These are phyloP conservation scores for Daldinia childiae DNA, from an alignment of 495 filamentous ascomycete species.

Conservation along the genomic window DNA sequence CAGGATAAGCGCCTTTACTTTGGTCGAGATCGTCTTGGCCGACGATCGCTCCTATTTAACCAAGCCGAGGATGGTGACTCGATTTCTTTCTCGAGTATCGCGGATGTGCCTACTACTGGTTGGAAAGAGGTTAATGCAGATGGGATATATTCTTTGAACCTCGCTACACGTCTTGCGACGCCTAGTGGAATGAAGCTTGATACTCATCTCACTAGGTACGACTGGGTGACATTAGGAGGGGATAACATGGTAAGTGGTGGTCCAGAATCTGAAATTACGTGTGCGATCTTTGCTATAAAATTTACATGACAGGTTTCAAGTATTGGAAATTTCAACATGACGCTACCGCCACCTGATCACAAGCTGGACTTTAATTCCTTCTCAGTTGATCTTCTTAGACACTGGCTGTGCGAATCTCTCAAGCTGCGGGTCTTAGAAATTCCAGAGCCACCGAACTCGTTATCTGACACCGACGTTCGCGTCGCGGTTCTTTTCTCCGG, in stretches of 20 bases:
- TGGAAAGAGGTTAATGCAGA: conserved; percentile 88
- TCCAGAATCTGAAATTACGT: conserved; percentile 13
- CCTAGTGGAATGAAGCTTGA: conserved; percentile 45
- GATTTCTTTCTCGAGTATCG: conserved; percentile 79
- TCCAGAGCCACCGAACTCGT: conserved; percentile 61
- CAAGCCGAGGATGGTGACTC: conserved; percentile 52
- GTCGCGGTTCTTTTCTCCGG: conserved; percentile 93
- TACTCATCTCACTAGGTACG: conserved; percentile 24
- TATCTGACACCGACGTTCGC: conserved; percentile 54
- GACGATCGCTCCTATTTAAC: conserved; percentile 77
- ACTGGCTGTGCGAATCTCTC: conserved; percentile 71
- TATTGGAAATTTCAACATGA: conserved; percentile 69
- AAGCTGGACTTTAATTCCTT: conserved; percentile 58
- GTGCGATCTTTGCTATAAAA: conserved; percentile 48
- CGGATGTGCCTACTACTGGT: conserved; percentile 60
- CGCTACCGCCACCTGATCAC: conserved; percentile 50
- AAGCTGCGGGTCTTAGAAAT: conserved; percentile 71
- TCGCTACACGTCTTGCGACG: conserved; percentile 54
- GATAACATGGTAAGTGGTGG: conserved; percentile 45
- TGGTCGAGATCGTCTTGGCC: conserved; percentile 84
- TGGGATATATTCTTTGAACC: conserved; percentile 73
- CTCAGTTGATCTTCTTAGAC: conserved; percentile 65
- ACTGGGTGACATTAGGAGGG: conserved; percentile 30
- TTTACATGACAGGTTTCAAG: conserved; percentile 63
- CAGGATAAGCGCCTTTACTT: conserved; percentile 70